Conservation (phyloP, 768 basidiomycete species). For the Collybia mongolica region DNA sequence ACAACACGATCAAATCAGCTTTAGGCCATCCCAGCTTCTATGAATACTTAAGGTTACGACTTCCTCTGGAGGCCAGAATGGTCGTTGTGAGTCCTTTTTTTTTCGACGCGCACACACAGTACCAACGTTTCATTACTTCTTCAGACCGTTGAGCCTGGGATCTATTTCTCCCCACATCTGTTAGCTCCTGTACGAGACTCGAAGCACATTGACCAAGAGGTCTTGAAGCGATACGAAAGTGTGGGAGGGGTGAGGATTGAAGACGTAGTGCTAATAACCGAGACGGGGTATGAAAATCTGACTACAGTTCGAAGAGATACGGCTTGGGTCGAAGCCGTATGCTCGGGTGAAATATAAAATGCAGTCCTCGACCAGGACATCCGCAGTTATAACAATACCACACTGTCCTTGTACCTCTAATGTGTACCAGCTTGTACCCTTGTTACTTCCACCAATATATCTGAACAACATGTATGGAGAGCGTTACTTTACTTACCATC, state of each 20-base stretch:
- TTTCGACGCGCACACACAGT: neutral
- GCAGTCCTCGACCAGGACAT: neutral
- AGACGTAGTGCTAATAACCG: constrained; percentile 82
- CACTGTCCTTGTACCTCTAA: no score
- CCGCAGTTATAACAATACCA: no score
- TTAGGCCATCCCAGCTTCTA: constrained; percentile 68
- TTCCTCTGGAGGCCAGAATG: constrained; percentile 76
- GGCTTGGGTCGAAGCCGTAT: constrained; percentile 79
- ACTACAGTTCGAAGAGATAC: constrained; percentile 84
- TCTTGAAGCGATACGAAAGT: constrained; percentile 67
- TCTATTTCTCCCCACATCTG: constrained; percentile 82
- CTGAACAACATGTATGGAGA: no score
- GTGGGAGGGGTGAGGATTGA: constrained; percentile 95
- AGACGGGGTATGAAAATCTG: constrained; percentile 75
- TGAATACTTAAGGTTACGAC: constrained; percentile 73
- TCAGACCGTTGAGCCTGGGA: constrained; percentile 89
- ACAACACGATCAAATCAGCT: constrained; percentile 44
- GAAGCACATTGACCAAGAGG: constrained; percentile 64
- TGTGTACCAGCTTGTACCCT: no score
- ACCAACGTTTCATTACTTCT: no score
- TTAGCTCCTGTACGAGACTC: constrained; percentile 65
- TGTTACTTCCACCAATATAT: no score
- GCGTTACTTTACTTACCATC: no score
- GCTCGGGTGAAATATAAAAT: constrained; percentile 56
- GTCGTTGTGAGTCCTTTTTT: constrained; percentile 63